Evolutionary conservation across 345 rosid species (phyloP).

Genomic region (Reutealis trisperma): DNA sequence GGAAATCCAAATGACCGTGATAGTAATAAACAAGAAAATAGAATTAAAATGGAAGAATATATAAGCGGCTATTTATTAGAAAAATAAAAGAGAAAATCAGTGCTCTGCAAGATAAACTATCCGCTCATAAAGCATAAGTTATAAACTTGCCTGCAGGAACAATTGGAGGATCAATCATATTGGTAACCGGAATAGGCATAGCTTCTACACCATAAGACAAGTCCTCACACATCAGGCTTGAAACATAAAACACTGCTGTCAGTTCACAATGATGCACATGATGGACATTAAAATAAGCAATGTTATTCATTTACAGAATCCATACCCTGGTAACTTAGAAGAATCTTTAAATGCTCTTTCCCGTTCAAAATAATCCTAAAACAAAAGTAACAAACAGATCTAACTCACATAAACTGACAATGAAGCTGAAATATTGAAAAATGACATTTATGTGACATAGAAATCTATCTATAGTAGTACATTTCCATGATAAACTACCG

Average conservation of each 20-base stretch:
- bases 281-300: not conserved
- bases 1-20: not conserved
- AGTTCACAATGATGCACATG: not conserved
- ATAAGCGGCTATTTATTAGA: not conserved
- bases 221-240: constrained; percentile 30
- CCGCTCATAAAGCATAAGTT: not conserved
- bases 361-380: constrained; percentile 31
- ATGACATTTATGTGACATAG: not conserved
- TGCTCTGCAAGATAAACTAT: not conserved
- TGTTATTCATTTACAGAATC: not conserved
- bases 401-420: not conserved
- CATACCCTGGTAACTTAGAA: constrained; percentile 35
- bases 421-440: not conserved
- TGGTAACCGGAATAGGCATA: constrained; percentile 24
- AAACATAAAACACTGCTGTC: constrained; percentile 3
- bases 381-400: constrained; percentile 14
- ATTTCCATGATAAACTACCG: not conserved
- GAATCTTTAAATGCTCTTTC: constrained; percentile 10
- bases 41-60: not conserved
- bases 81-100: not conserved
- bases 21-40: not conserved
- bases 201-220: constrained; percentile 27
- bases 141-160: constrained; percentile 30
- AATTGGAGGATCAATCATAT: constrained; percentile 22
- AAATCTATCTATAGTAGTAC: not conserved